Evolutionary conservation across 2,329 filamentous ascomycete genomes (phyloP).

Genomic region (Byssothecium circinans): DNA sequence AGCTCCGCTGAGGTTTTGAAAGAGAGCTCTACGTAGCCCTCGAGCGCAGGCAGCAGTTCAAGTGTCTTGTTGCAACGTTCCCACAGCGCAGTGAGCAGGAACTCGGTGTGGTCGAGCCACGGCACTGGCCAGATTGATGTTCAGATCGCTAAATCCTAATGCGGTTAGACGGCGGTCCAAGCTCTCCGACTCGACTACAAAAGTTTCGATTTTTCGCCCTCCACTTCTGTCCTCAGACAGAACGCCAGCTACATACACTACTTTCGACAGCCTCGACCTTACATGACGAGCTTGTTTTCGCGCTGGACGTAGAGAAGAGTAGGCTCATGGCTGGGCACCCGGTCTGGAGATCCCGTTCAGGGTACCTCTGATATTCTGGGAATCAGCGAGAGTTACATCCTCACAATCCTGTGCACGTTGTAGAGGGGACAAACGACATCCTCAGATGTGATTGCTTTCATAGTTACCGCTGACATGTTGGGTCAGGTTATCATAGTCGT

Average conservation of each 20-base stretch:
- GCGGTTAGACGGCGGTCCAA: constrained; percentile 24
- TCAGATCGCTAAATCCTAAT: constrained; percentile 16
- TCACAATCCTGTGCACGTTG: background rate
- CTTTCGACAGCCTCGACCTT: constrained; percentile 58
- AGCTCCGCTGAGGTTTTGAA: too few species aligned
- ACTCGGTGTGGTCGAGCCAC: constrained; percentile 20
- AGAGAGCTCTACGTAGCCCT: constrained; percentile 16
- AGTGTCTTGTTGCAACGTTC: constrained; percentile 31
- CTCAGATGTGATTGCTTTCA: too few species aligned
- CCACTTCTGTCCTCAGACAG: constrained; percentile 48
- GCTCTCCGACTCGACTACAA: constrained; percentile 22
- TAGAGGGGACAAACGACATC: too few species aligned
- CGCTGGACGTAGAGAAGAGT: constrained; percentile 66
- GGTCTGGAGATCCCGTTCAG: constrained; percentile 66
- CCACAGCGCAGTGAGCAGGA: constrained; percentile 18
- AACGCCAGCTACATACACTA: constrained; percentile 63
- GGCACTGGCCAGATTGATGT: constrained; percentile 40
- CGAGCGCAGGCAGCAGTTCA: constrained; percentile 26
- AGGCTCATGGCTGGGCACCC: constrained; percentile 72
- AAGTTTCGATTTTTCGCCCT: constrained; percentile 39
- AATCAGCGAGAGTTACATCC: constrained; percentile 73
- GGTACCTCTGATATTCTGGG: constrained; percentile 64
- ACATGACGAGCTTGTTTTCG: constrained; percentile 64
- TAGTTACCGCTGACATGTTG: too few species aligned
- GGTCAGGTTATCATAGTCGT: too few species aligned